Evolutionary conservation across 2,329 filamentous ascomycete species (phyloP).

Genomic region (Ciborinia camelliae): DNA sequence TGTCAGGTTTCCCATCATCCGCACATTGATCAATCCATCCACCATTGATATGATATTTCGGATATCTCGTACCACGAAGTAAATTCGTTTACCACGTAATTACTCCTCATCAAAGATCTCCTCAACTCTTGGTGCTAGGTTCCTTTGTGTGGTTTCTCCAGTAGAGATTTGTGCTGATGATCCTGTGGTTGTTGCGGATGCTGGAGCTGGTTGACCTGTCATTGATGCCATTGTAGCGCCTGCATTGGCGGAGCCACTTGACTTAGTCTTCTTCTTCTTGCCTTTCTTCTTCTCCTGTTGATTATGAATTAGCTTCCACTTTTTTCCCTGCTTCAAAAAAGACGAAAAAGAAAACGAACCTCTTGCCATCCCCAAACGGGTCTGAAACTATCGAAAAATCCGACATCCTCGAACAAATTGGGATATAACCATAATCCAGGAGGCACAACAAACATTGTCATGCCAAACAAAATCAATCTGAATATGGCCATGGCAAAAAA

Average conservation of each 20-base stretch:
- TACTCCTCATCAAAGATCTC: slow-evolving; percentile 41
- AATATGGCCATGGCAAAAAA: slow-evolving; percentile 99
- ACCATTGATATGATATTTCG: background rate
- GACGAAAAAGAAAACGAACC: slow-evolving; percentile 49
- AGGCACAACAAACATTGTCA: slow-evolving; percentile 80
- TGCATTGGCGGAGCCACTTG: slow-evolving; percentile 34
- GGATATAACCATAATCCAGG: slow-evolving; percentile 98
- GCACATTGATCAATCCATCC: background rate
- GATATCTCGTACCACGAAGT: background rate
- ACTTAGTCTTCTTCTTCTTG: slow-evolving; percentile 39
- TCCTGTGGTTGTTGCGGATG: slow-evolving; percentile 38
- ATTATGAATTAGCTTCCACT: slow-evolving; percentile 13
- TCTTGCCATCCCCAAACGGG: slow-evolving; percentile 98
- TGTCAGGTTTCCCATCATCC: background rate
- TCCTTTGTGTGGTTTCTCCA: slow-evolving; percentile 39
- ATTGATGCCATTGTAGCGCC: slow-evolving; percentile 33
- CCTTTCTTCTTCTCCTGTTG: slow-evolving; percentile 39
- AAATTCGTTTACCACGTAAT: background rate
- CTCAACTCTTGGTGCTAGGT: slow-evolving; percentile 45
- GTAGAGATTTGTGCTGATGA: slow-evolving; percentile 39
- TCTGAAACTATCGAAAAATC: slow-evolving; percentile 95
- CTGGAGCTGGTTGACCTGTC: slow-evolving; percentile 38
- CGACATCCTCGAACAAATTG: slow-evolving; percentile 97
- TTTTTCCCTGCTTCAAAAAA: background rate
- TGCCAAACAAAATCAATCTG: slow-evolving; percentile 81